phyloP scores from a whole-genome alignment of 129 eudicot genomes.

The Lactuca sativa region DNA sequence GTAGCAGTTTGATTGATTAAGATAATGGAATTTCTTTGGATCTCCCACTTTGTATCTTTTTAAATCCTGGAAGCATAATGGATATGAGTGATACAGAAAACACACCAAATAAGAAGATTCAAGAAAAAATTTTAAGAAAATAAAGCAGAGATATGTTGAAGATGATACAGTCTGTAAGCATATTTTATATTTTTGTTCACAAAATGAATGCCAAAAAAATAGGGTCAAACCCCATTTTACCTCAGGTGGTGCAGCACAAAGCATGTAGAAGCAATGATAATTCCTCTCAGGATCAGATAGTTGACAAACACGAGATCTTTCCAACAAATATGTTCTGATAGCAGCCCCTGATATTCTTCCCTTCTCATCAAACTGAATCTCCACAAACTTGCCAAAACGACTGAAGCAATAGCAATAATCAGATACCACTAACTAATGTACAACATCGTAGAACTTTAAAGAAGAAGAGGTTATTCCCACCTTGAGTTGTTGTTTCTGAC shows the following conservation, averaged over 20 bases:
- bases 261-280: conserved; percentile 99
- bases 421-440: conserved; percentile 6
- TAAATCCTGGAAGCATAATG: conserved; percentile 49
- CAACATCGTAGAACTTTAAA: not conserved
- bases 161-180: conserved; percentile 1
- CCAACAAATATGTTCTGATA: conserved; percentile 90
- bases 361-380: conserved; percentile 85
- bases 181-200: conserved; percentile 1
- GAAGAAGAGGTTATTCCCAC: conserved; percentile 33
- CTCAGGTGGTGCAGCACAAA: conserved; percentile 95
- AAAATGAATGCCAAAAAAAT: conserved; percentile 6
- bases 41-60: conserved; percentile 80
- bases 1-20: conserved; percentile 88
- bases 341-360: conserved; percentile 99
- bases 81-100: not conserved
- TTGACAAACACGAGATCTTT: conserved; percentile 98
- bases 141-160: not conserved
- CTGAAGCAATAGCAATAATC: conserved; percentile 44
- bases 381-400: conserved; percentile 99
- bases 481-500: conserved; percentile 98
- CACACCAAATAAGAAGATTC: conserved; percentile 10
- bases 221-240: conserved; percentile 33
- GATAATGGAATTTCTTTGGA: conserved; percentile 83
- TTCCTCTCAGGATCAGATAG: conserved; percentile 95
- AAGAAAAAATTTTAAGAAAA: conserved; percentile 11